Conservation (phyloP, 352 stramenopile species). For the Blastocystis sp. region DNA sequence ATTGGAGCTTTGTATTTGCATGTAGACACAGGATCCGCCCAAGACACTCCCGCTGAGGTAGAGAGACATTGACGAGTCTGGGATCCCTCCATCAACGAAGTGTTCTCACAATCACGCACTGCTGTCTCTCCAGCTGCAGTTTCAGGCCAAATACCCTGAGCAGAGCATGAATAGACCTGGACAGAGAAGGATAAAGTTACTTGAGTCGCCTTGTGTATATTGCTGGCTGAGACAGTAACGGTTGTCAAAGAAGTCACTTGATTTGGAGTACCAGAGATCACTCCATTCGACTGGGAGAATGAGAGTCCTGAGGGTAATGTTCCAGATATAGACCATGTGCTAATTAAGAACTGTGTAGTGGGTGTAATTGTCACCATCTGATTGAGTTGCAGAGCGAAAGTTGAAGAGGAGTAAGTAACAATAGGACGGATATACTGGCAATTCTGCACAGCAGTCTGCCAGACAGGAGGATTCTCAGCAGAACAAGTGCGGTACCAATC, state of each 20-base stretch:
- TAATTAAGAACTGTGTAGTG: conserved; percentile 59
- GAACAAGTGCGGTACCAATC: conserved; percentile 55
- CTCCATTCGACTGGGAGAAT: conserved; percentile 29
- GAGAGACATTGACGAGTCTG: conserved; percentile 6
- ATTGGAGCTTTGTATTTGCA: conserved; percentile 63
- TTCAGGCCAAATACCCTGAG: conserved; percentile 46
- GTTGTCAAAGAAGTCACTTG: not conserved
- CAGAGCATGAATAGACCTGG: conserved; percentile 12
- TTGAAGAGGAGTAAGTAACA: conserved; percentile 25
- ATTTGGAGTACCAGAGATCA: conserved; percentile 58
- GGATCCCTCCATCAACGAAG: conserved; percentile 19
- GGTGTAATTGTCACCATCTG: conserved; percentile 15
- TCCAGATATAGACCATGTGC: not conserved
- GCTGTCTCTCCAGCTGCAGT: conserved; percentile 43
- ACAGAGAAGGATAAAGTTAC: conserved; percentile 45
- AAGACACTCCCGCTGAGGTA: not conserved
- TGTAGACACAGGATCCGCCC: conserved; percentile 35
- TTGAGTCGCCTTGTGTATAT: conserved; percentile 37
- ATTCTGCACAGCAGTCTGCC: conserved; percentile 39
- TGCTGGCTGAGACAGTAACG: conserved; percentile 36
- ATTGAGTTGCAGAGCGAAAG: conserved; percentile 9
- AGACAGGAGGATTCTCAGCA: conserved; percentile 28
- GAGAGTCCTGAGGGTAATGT: conserved; percentile 19
- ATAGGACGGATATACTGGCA: conserved; percentile 60
- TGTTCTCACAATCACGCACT: conserved; percentile 32